Base-by-base conservation (phyloP, 202 grass and related monocot species). In the Elaeis oleifera region DNA sequence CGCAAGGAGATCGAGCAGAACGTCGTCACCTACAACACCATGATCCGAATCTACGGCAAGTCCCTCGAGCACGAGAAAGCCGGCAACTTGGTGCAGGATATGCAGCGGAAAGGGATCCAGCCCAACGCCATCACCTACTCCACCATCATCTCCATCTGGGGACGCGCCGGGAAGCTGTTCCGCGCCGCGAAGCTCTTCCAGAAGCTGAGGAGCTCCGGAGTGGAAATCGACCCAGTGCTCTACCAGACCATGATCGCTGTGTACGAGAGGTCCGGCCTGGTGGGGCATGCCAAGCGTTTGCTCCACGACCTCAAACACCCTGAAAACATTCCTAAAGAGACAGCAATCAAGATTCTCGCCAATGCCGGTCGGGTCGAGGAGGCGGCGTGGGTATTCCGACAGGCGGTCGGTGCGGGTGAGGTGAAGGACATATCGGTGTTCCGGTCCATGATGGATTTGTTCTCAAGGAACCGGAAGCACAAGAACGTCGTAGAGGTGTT, bases 221-320 rank as follows among this genome's bases (percentile, higher is more conserved):
- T 76, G 0, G 87, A 96, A 75, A 91, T 96, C 1, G 91, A 96
- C 24, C 92, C 84, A 0, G 92, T 96, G 59, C 76, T 96, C 60
- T 91, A 91, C 76, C 92, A 96, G 78, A 96, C 87, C 3, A 96
- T 96, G 84, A 83, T 96, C 1, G 92, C 85, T 26, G 81, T 69
- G 11, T 96, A 91, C 20, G 84, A 96, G 71, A 82, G 92, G 27
- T 76, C 84, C 3, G 84, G 84, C 14, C 79, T 86, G 6, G 92
- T 91, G 1, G 73, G 75, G 0, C 60, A 91, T 32, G 76, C 87
- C 25, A 96, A 79, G 71, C 81, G 84, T 15, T 69, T 91, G 76
- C 44, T 91, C 71, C 92, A 79, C 16, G 87, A 96, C 25, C 81
- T 91, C 48, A 76, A 82, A 58, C 71, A 89, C 31, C 74, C 73